Evolutionary conservation across 2,329 filamentous ascomycete species (phyloP).

Genomic region (Fusarium clavum): DNA sequence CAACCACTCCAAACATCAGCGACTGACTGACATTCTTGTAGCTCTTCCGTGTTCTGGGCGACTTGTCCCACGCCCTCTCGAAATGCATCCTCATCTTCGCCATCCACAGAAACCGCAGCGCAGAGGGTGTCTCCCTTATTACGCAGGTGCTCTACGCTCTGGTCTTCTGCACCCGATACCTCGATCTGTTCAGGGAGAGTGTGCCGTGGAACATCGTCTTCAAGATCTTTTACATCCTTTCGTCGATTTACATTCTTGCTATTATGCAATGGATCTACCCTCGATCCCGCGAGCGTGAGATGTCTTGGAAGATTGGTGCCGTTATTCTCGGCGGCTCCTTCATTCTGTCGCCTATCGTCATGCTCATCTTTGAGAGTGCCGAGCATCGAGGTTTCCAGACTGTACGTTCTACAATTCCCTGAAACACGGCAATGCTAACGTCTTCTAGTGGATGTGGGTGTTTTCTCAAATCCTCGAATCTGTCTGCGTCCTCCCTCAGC

Average conservation of each 20-base stretch:
- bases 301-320: constrained; percentile 91
- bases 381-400: constrained; percentile 60
- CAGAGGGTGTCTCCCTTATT: constrained; percentile 92
- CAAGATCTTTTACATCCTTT: constrained; percentile 89
- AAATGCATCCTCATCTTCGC: constrained; percentile 92
- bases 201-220: constrained; percentile 79
- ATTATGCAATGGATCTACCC: constrained; percentile 90
- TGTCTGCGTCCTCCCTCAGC: constrained; percentile 88
- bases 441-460: constrained; percentile 77
- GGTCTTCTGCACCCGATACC: constrained; percentile 89
- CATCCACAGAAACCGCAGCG: constrained; percentile 88
- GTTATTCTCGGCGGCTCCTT: constrained; percentile 74
- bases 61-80: constrained; percentile 85
- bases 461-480: constrained; percentile 95
- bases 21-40: constrained; percentile 45
- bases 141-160: constrained; percentile 88
- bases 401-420: constrained; percentile 54
- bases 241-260: constrained; percentile 86
- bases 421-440: constrained; percentile 12
- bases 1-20: neutral
- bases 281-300: constrained; percentile 88
- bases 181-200: constrained; percentile 76
- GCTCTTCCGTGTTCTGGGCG: constrained; percentile 81
- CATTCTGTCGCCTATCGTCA: constrained; percentile 76
- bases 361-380: constrained; percentile 70